Evolutionary conservation across 176 grass and related monocot genomes (phyloP), one percentile per base, ranked within the genome.

Genomic region (Oryza punctata): DNA sequence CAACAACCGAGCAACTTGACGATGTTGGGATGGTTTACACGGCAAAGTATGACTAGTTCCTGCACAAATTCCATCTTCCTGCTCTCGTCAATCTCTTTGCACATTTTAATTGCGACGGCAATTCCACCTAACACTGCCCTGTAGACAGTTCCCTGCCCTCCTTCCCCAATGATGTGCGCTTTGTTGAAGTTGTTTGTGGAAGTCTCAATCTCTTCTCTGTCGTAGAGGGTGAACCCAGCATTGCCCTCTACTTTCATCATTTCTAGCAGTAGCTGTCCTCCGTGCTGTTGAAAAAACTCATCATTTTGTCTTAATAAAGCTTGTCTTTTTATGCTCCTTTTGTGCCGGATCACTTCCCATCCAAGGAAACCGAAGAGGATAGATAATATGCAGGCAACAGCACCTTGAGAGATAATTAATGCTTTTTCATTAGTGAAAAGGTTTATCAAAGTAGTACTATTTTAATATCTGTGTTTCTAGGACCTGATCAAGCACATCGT

Each of bases 71-170:
- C 50, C 50, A 21, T 57, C 15, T 21, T 57, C 50, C 50, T 57
- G 1, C 0, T 57, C 50, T 57, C 18, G 0, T 57, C 50, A 7
- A 57, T 21, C 50, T 57, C 50, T 6, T 57, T 57, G 50, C 50
- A 57, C 66, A 7, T 64, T 70, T 85, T 85, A 7, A 77, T 78
- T 24, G 64, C 83, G 7, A 70, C 37, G 0, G 27, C 77, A 2
- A 37, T 23, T 9, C 32, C 37, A 16, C 57, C 28, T 1, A 87
- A n/a, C 7, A 80, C 73, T 7, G 69, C 85, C 30, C 66, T 81
- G 12, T 81, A 87, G 6, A 87, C 85, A 3, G 85, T 87, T 27
- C 85, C 85, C 9, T 87, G 76, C 12, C 77, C 85, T 61, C 85
- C 85, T 5, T 65, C 32, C 3, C 85, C 85, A 10, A 87, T 72